Evolutionary conservation across 2,329 filamentous ascomycete genomes (phyloP), one percentile per base, ranked within the genome.

Genomic region (Tolypocladium ophioglossoides): DNA sequence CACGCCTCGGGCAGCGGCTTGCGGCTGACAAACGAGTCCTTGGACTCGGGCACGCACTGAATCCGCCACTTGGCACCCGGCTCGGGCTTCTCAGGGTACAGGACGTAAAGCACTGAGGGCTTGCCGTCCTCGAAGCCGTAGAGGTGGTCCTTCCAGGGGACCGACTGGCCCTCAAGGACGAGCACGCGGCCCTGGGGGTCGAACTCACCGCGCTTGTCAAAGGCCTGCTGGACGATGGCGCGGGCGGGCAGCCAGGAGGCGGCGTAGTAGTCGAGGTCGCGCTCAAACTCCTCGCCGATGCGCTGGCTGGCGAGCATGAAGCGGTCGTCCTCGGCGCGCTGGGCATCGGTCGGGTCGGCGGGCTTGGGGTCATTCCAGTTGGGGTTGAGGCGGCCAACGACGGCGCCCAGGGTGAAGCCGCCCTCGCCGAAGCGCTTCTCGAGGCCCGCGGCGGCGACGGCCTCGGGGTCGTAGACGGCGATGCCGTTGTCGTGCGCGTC

Each of bases 401-500:
- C 77, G 58, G 90, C 88, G 54, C 90, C 89, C 56, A 99, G 83
- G 51, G 82, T 86, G 74, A 96, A 91, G 51, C 85, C 88, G 56
- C 87, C 86, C 64, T 91, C 80, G 62, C 84, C 86, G 74, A 95
- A 96, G 62, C 85, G 85, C 77, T 91, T 94, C 70, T 87, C 75
- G 44, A 96, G 71, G 4, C 86, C 87, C 0, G 89, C 87, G 34
- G 83, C 78, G 34, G 81, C 72, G 20, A 96, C 68, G 35, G 77
- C 84, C 27, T 78, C 78, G 32, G 87, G 78, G 67, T 96, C 89
- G 73, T 95, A 95, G 55, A 78, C 80, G 30, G 85, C 85, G 67
- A 99, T 87, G 61, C 94, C 94, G 70, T 99, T 99, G 78, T 99
- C 94, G 72, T 99, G 92, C 55, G 91, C 94, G 72, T 99, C 94